Conservation (phyloP, 2,329 filamentous ascomycete genomes). For the Diaporthe citriasiana region DNA sequence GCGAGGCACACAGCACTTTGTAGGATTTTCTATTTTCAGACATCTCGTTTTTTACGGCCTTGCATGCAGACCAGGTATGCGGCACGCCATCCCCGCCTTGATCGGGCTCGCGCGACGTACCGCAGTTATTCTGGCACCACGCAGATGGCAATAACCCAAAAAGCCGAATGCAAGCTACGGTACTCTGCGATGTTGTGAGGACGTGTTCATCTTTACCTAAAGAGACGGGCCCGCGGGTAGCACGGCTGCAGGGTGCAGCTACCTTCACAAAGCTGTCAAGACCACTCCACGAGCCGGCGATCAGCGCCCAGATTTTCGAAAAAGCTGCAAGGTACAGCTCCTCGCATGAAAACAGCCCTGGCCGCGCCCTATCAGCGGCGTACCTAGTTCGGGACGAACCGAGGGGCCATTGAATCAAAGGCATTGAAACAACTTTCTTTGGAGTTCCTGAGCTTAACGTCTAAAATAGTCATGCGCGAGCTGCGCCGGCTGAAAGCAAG, state of each 20-base stretch:
- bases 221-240: background rate
- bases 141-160: too few relatives aligned
- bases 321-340: background rate
- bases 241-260: conserved; percentile 16
- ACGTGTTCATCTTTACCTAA: background rate
- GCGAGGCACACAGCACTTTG: background rate
- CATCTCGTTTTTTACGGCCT: background rate
- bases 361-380: background rate
- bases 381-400: conserved; percentile 25
- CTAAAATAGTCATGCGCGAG: conserved; percentile 12
- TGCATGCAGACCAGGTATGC: too few relatives aligned
- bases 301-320: background rate
- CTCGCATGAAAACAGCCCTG: background rate
- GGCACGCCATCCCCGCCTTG: too few relatives aligned
- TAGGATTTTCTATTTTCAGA: background rate
- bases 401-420: background rate
- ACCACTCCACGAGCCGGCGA: background rate
- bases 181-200: too few relatives aligned
- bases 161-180: background rate
- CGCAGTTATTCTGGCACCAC: too few relatives aligned
- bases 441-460: conserved; percentile 29
- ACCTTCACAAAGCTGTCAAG: background rate
- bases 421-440: background rate
- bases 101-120: too few relatives aligned
- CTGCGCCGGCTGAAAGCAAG: background rate